Conservation (phyloP, 768 basidiomycete species). For the Lactifluus volemus region DNA sequence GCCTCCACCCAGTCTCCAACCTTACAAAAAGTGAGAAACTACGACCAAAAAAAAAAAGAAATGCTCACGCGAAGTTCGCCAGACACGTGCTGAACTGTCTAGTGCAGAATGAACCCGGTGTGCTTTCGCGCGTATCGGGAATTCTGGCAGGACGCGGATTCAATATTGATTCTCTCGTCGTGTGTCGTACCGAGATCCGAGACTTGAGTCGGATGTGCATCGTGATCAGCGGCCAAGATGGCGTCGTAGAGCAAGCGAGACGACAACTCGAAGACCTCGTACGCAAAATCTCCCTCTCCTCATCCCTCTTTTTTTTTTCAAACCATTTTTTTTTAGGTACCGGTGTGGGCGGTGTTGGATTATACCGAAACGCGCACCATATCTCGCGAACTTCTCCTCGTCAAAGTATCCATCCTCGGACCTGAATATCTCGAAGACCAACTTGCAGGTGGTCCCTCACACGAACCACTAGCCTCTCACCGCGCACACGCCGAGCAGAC, state of each 20-base stretch:
- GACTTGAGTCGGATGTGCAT: conserved; percentile 98
- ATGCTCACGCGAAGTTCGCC: neutral
- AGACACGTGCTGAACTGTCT: conserved; percentile 97
- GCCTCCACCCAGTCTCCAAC: conserved; percentile 82
- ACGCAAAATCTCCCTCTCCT: conserved; percentile 28
- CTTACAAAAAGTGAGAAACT: conserved; percentile 74
- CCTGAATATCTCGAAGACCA: conserved; percentile 96
- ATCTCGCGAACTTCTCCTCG: conserved; percentile 87
- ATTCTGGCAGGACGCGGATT: conserved; percentile 96
- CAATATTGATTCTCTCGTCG: conserved; percentile 98
- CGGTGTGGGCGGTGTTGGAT: conserved; percentile 98
- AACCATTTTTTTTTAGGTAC: conserved; percentile 50
- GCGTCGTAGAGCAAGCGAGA: conserved; percentile 94
- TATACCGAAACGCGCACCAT: conserved; percentile 92
- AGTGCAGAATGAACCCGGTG: conserved; percentile 98
- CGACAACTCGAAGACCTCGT: conserved; percentile 95
- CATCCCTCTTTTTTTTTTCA: neutral
- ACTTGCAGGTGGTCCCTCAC: conserved; percentile 74
- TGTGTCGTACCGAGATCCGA: conserved; percentile 94
- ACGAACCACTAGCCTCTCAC: conserved; percentile 48
- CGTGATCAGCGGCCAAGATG: conserved; percentile 92
- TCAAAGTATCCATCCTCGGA: conserved; percentile 94
- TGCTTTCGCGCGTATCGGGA: conserved; percentile 96
- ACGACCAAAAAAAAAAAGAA: neutral
- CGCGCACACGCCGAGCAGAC: conserved; percentile 25